Percentiles rank a stretch among this genome's conserved stretches.
Conservation (phyloP, 441 rosid species). For the Hypseocharis bilobata region DNA sequence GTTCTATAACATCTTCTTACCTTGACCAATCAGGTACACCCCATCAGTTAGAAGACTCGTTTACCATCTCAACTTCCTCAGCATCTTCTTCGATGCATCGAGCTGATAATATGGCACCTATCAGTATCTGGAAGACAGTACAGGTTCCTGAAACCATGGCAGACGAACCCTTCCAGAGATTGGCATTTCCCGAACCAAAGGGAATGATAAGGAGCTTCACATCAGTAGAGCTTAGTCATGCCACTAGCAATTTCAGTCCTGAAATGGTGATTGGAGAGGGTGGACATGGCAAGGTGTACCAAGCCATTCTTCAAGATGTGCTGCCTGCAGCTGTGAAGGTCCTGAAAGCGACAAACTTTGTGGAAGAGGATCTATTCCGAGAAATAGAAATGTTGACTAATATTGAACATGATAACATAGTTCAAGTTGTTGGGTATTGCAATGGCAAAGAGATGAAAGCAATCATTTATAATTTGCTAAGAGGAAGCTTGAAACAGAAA, state of each 20-base stretch:
- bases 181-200: slow-evolving; percentile 6
- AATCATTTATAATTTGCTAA: slow-evolving; percentile 26
- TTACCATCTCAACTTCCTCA: slow-evolving; percentile 18
- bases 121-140: slow-evolving; percentile 4
- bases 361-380: slow-evolving; percentile 26
- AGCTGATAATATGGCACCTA: not conserved
- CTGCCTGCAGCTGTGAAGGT: slow-evolving; percentile 34
- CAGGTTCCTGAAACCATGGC: slow-evolving; percentile 14
- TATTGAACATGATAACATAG: slow-evolving; percentile 26
- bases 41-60: slow-evolving; percentile 20
- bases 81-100: slow-evolving; percentile 9
- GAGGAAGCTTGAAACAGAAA: slow-evolving; percentile 29
- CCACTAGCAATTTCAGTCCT: slow-evolving; percentile 28
- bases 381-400: slow-evolving; percentile 30
- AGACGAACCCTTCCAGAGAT: slow-evolving; percentile 15
- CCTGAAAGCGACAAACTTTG: slow-evolving; percentile 18
- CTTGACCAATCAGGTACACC: slow-evolving; percentile 7
- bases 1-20: slow-evolving; percentile 20
- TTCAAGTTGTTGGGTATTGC: slow-evolving; percentile 30
- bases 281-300: slow-evolving; percentile 27
- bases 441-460: slow-evolving; percentile 24
- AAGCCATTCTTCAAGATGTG: slow-evolving; percentile 21
- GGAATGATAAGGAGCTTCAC: slow-evolving; percentile 21
- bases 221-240: slow-evolving; percentile 20
- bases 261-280: slow-evolving; percentile 31